Conservation (phyloP, 164 flowering plant genomes). For the Cinnamomum micranthum region DNA sequence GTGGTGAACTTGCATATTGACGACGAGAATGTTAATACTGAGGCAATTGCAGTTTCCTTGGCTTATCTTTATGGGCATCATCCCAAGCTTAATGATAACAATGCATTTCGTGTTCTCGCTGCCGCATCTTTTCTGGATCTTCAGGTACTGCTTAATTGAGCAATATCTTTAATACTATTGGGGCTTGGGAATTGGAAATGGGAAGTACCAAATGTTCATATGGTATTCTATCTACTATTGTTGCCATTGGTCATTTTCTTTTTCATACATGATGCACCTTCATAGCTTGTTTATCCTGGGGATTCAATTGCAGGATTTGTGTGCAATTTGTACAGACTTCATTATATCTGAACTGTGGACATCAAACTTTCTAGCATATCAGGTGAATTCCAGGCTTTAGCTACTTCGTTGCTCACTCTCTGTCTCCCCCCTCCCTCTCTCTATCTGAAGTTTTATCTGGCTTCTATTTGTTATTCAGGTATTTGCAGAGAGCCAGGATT, state of each 20-base stretch:
- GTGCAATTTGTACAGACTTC: conserved; percentile 96
- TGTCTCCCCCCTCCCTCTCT: not conserved
- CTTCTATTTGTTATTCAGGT: conserved; percentile 40
- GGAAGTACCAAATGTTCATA: not conserved
- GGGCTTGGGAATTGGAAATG: not conserved
- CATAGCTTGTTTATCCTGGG: not conserved
- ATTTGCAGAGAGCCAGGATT: conserved; percentile 96
- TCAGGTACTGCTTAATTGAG: conserved; percentile 47
- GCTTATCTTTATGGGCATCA: conserved; percentile 94
- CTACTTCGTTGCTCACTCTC: too few species aligned
- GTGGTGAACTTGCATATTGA: conserved; percentile 73
- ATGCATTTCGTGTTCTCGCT: conserved; percentile 96
- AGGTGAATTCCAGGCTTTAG: conserved; percentile 40
- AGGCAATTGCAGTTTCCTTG: conserved; percentile 80
- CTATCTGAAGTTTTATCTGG: conserved; percentile 6
- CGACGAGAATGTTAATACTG: conserved; percentile 82
- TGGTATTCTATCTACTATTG: not conserved
- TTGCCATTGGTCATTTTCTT: not conserved
- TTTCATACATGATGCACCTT: not conserved
- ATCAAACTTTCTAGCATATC: conserved; percentile 87
- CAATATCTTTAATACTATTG: not conserved
- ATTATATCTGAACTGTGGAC: conserved; percentile 94
- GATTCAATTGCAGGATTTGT: conserved; percentile 66
- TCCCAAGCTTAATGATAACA: conserved; percentile 84
- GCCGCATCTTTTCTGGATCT: conserved; percentile 99